Evolutionary conservation across 305 asterid species (phyloP), one percentile per base, ranked within the genome.

Genomic region (Fraxinus dipetala): DNA sequence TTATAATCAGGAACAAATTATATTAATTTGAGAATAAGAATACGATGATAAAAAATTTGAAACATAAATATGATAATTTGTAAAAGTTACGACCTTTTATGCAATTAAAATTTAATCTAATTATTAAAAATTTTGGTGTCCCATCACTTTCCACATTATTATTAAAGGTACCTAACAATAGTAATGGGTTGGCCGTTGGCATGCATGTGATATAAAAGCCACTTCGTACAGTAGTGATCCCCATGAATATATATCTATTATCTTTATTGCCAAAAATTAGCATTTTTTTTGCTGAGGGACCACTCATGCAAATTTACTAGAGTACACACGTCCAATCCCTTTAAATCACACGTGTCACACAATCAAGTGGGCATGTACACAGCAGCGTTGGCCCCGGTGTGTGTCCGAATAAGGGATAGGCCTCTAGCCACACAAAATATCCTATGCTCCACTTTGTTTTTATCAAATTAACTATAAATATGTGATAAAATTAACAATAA

Each of bases 201-300:
- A 84, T 85, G 85, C 91, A 88, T 90, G 93, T 88, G 93, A 88
- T n/a, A 2, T 31, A 34, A 80, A 76, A 82, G 77, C 80, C 72
- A 65, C 69, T 83, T 77, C 85, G 63, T 4, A 40, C 72, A 77
- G 65, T 48, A 73, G 75, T 79, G 86, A 86, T 80, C 85, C 84
- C 86, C 91, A 88, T 85, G 88, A 86, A 80, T 85, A 34, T 74
- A 72, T n/a, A 59, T 84, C 83, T 65, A 24, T 26, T 8, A 70
- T 81, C 79, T 43, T 85, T 83, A 56, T 75, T 40, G 35, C 74
- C 67, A 78, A 9, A 76, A 61, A 63, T 80, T 30, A 83, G 75
- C 40, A 82, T 24, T 45, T n/a, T 26, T 65, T 6, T 72, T 16
- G 20, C 38, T 4, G 35, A 73, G 83, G 91, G 88, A 81, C 89